phyloP scores from a whole-genome alignment of 2,329 filamentous ascomycete genomes.

The Talaromyces sp. region DNA sequence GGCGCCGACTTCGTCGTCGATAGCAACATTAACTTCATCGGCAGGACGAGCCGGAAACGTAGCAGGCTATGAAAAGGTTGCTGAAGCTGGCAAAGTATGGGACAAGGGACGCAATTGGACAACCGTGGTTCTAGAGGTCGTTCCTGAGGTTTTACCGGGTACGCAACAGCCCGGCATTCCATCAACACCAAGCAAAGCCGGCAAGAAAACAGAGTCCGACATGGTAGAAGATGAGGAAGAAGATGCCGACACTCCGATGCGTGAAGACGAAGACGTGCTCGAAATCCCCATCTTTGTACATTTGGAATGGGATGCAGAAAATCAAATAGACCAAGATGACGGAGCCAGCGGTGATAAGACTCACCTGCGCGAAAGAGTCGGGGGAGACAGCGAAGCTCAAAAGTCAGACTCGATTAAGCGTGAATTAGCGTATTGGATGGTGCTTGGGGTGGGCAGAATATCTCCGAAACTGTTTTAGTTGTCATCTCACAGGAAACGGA shows the following conservation, averaged over 20 bases:
- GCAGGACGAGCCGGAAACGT: slow-evolving; percentile 25
- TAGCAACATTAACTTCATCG: slow-evolving; percentile 10
- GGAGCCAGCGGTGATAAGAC: slow-evolving; percentile 1
- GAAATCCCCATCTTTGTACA: slow-evolving; percentile 95
- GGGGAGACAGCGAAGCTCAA: slow-evolving; percentile 30
- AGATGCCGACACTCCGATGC: slow-evolving; percentile 26
- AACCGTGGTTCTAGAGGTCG: slow-evolving; percentile 85
- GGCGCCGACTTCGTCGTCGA: slow-evolving; percentile 41
- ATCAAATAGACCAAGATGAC: slow-evolving; percentile 34
- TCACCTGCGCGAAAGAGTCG: slow-evolving; percentile 4
- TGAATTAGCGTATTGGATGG: slow-evolving; percentile 94
- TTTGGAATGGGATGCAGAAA: slow-evolving; percentile 78
- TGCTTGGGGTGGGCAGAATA: slow-evolving; percentile 82
- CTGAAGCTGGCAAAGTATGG: slow-evolving; percentile 94
- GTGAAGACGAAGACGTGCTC: slow-evolving; percentile 61
- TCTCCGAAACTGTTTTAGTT: slow-evolving; percentile 28
- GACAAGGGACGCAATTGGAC: slow-evolving; percentile 92
- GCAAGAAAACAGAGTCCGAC: slow-evolving; percentile 18
- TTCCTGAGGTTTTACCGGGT: slow-evolving; percentile 53
- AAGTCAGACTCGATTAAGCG: slow-evolving; percentile 70
- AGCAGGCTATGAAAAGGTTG: slow-evolving; percentile 49
- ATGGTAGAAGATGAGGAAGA: slow-evolving; percentile 27
- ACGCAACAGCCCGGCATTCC: slow-evolving; percentile 17
- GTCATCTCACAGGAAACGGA: not conserved
- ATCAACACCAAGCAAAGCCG: slow-evolving; percentile 17